Conservation (phyloP, 371 early-diverging fungal species). For the Mortierella sp. region DNA sequence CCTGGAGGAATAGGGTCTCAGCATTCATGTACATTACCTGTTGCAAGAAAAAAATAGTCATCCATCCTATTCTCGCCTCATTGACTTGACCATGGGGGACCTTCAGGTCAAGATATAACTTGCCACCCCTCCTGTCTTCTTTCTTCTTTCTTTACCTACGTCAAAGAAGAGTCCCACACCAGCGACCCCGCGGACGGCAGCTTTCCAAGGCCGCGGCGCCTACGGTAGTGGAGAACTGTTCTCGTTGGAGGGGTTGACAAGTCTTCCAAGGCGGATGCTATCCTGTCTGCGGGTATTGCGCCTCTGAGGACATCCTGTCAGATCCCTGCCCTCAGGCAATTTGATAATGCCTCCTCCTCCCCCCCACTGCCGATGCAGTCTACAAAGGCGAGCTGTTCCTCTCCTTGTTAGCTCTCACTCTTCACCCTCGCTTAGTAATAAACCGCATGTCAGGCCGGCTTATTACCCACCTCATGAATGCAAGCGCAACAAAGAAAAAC, state of each 20-base stretch:
- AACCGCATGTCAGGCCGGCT: no score
- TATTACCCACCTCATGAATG: no score
- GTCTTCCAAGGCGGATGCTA: slow-evolving; percentile 5
- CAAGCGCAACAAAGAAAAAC: no score
- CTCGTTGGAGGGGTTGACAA: not conserved
- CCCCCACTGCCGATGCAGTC: no score
- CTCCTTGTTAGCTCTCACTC: no score
- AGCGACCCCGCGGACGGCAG: not conserved
- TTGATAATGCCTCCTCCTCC: not conserved
- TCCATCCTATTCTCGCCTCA: no score
- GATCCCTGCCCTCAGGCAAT: not conserved
- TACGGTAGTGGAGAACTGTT: not conserved
- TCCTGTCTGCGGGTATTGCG: slow-evolving; percentile 12
- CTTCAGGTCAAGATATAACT: not conserved
- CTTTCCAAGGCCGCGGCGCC: not conserved
- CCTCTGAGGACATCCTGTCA: not conserved
- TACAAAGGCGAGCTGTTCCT: no score
- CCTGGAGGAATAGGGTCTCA: no score
- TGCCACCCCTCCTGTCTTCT: not conserved
- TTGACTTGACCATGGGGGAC: not conserved
- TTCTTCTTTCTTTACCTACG: not conserved
- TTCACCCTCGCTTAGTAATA: no score
- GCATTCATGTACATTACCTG: no score
- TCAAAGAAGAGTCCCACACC: not conserved
- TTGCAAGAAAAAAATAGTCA: no score